phyloP scores from a whole-genome alignment of 305 asterid species.

The Fraxinus platypoda region DNA sequence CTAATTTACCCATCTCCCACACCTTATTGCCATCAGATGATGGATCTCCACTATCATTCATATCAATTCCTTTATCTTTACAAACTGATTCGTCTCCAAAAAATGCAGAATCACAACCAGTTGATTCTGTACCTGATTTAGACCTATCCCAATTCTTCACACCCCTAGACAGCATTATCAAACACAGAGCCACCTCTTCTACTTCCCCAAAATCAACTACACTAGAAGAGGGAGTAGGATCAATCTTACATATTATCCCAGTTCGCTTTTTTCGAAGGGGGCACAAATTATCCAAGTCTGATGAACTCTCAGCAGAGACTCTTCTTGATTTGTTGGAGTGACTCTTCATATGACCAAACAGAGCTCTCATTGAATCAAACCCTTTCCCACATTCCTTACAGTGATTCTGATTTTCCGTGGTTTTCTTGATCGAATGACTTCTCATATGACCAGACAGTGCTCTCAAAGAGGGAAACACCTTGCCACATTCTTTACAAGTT shows the following conservation, averaged over 20 bases:
- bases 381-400: slow-evolving; percentile 70
- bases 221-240: slow-evolving; percentile 28
- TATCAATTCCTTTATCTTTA: slow-evolving; percentile 14
- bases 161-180: slow-evolving; percentile 71
- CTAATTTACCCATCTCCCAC: not conserved
- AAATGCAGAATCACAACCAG: slow-evolving; percentile 29
- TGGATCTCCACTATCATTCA: slow-evolving; percentile 20
- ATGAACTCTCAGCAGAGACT: slow-evolving; percentile 30
- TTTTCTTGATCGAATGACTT: slow-evolving; percentile 54
- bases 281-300: slow-evolving; percentile 45
- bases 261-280: slow-evolving; percentile 67
- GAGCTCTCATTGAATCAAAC: slow-evolving; percentile 63
- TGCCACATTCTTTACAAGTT: slow-evolving; percentile 63
- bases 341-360: slow-evolving; percentile 87
- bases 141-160: slow-evolving; percentile 31
- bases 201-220: slow-evolving; percentile 41
- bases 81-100: slow-evolving; percentile 36
- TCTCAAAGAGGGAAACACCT: slow-evolving; percentile 53
- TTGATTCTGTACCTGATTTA: slow-evolving; percentile 16
- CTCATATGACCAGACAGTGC: slow-evolving; percentile 86
- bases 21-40: slow-evolving; percentile 21
- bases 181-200: slow-evolving; percentile 57
- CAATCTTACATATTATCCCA: slow-evolving; percentile 43
- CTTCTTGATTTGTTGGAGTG: slow-evolving; percentile 56
- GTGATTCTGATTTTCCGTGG: slow-evolving; percentile 31